These are phyloP conservation scores for Rehmannia glutinosa DNA, from an alignment of 257 asterid species.

Conservation along the genomic window DNA sequence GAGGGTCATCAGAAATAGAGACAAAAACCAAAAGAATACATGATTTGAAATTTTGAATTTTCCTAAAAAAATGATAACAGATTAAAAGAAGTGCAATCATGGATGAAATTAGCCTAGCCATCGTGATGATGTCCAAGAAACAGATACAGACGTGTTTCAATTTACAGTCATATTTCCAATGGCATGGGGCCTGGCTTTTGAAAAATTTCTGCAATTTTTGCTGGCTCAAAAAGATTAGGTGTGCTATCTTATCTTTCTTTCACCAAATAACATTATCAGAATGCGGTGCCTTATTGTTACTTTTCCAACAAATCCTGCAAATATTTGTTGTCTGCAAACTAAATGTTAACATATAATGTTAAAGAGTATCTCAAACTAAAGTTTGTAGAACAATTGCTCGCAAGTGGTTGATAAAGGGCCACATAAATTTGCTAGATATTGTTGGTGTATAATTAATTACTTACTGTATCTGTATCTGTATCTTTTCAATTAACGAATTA, in stretches of 20 bases:
- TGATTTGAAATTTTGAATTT: not conserved
- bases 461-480: too few relatives aligned
- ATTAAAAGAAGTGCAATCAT: conserved; percentile 22
- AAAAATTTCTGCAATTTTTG: not conserved
- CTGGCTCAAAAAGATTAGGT: not conserved
- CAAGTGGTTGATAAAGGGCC: not conserved
- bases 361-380: not conserved
- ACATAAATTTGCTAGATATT: not conserved
- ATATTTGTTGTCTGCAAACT: not conserved
- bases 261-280: not conserved
- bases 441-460: not conserved
- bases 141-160: conserved; percentile 22
- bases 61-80: conserved; percentile 21
- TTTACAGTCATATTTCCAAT: not conserved
- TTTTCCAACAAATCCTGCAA: not conserved
- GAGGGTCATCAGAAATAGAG: conserved; percentile 17
- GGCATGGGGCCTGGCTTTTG: conserved; percentile 2
- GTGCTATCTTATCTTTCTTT: not conserved
- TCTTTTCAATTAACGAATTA: too few relatives aligned
- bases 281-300: not conserved
- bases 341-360: not conserved
- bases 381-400: not conserved
- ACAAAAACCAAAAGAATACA: not conserved
- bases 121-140: conserved; percentile 24
- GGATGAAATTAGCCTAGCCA: conserved; percentile 16